Base-by-base conservation (phyloP, 176 grass and related monocot genomes). In the Oryza meridionalis region DNA sequence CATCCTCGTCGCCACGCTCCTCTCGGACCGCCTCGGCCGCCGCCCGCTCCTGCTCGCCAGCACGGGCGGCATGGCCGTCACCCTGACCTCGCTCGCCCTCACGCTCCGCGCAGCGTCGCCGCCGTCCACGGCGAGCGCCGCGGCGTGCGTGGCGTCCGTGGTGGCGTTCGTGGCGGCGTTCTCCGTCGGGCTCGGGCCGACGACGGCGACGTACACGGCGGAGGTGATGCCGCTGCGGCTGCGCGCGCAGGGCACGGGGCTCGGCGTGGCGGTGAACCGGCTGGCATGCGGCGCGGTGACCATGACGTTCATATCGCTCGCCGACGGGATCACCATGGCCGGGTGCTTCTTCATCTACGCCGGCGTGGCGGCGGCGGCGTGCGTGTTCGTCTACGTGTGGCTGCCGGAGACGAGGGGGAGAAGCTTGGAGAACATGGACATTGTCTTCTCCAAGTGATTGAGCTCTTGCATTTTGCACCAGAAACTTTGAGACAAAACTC, bases 231-330 rank as follows among this genome's bases (percentile, higher is more conserved):
- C 89, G 66, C 49, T 91, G 32, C 82, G 81, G 67, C 84, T 43
- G 9, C 42, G 42, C 42, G 42, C 42, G 42, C 42, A 43, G 76
- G 90, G 86, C 7, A 1, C 76, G 1, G 72, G 86, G n/a, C 14
- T 89, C 11, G 70, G 75, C n/a, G 16, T 40, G n/a, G 87, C 83
- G 10, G 85, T 89, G 84, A 89, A 89, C 88, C 42, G 84, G 69
- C 11, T 80, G 10, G 74, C 82, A 13, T 80, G 87, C 7, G 80
- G 19, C 1, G 0, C 61, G 45, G 86, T 92, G 31, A 89, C 68
- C 50, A 89, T 92, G 87, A 87, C 87, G 44, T 92, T 92, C 80
- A 84, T 92, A 68, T 89, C 90, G 13, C 83, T 92, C 33, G 88
- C 84, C 13, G 50, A 77, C 40, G 51, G n/a, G 16, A 81, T 92